Conservation (phyloP, 306 rosid species). For the Ceratonia siliqua region DNA sequence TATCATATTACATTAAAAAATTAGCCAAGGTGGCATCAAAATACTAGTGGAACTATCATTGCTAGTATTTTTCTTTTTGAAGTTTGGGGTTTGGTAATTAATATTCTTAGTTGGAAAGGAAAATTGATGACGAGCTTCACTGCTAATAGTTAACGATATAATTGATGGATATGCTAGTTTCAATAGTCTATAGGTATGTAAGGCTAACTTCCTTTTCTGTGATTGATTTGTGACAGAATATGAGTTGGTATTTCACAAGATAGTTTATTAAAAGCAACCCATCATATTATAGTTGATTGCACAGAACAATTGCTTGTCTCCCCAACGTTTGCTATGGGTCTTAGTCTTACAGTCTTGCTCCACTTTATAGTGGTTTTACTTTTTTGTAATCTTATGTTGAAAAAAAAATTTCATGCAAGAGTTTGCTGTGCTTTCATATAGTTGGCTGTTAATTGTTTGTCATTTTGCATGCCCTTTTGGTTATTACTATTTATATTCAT, state of each 20-base stretch:
- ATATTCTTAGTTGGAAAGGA: background rate
- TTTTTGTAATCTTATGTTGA: background rate
- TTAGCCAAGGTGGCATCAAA: background rate
- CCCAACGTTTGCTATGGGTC: background rate
- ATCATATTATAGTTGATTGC: background rate
- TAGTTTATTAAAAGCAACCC: background rate
- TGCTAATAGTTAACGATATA: background rate
- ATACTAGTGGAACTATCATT: background rate
- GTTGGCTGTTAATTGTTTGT: background rate
- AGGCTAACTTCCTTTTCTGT: conserved; percentile 3
- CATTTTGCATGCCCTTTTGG: background rate
- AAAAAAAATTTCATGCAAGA: background rate
- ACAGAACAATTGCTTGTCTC: conserved; percentile 7
- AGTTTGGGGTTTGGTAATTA: background rate
- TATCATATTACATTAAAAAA: no score
- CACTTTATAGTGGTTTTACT: background rate
- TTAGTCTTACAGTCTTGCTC: background rate
- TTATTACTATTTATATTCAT: background rate
- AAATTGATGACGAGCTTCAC: conserved; percentile 7
- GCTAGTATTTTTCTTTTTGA: background rate
- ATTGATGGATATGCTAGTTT: background rate
- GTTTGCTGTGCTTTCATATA: background rate
- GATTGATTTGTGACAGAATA: conserved; percentile 7
- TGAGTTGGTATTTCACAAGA: background rate
- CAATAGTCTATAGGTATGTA: background rate